A percentile compares a stretch with the other conserved stretches of the same genome.
These are phyloP conservation scores for Ustilago vetiveriae DNA, from an alignment of 1,284 basidiomycete species.

Conservation along the genomic window DNA sequence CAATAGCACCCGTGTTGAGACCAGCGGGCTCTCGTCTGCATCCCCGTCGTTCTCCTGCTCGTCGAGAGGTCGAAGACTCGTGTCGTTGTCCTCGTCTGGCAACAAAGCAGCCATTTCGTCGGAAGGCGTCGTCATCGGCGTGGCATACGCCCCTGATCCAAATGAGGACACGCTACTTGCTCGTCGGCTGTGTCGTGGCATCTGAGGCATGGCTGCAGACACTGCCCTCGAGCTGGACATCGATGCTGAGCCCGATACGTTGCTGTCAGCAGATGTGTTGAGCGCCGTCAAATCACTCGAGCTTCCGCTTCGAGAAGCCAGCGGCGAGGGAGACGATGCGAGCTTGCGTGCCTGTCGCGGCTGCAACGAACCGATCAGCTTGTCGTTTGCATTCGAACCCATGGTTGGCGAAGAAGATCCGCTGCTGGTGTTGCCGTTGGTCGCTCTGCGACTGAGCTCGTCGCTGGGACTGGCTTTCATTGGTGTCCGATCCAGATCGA, in stretches of 20 bases:
- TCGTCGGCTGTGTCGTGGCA: conserved; percentile 36
- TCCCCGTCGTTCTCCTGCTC: conserved; percentile 2
- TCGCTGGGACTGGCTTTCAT: conserved; percentile 33
- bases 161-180: conserved; percentile 49
- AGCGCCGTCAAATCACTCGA: conserved; percentile 25
- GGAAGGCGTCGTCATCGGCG: conserved; percentile 49
- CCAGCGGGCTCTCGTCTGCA: not conserved
- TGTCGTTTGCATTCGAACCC: conserved; percentile 4
- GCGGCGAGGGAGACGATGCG: conserved; percentile 33
- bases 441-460: conserved; percentile 8
- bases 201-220: conserved; percentile 12
- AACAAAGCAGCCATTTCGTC: conserved; percentile 47
- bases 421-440: conserved; percentile 15
- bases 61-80: conserved; percentile 27
- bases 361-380: conserved; percentile 9
- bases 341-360: conserved; percentile 10
- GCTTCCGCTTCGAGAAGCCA: conserved; percentile 38
- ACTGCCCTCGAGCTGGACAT: conserved; percentile 19
- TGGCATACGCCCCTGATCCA: conserved; percentile 46
- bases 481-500: conserved; percentile 29
- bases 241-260: not conserved
- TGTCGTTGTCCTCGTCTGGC: conserved; percentile 34
- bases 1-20: not conserved
- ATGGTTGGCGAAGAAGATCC: conserved; percentile 14
- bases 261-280: conserved; percentile 4